phyloP scores from a whole-genome alignment of 148 eudicot genomes.

The Oxyria digyna region DNA sequence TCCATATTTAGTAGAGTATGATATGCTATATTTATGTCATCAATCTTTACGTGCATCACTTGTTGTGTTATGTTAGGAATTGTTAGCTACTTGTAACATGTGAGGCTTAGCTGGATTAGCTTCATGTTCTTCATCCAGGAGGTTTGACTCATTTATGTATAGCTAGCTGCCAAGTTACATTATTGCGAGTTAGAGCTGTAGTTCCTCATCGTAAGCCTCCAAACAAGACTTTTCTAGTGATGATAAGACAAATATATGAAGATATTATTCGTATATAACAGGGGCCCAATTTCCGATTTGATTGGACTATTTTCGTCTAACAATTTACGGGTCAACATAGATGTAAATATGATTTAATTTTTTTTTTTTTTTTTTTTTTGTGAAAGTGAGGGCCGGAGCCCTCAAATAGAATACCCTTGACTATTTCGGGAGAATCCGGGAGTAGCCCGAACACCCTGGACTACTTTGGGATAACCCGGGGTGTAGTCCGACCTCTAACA shows the following conservation, averaged over 20 bases:
- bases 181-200: not conserved
- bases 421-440: too few relatives aligned
- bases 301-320: not conserved
- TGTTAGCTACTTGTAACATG: too few relatives aligned
- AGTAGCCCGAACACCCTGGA: too few relatives aligned
- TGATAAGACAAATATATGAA: not conserved
- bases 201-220: not conserved
- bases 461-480: too few relatives aligned
- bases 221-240: not conserved
- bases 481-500: too few relatives aligned
- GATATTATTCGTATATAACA: not conserved
- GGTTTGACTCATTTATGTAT: not conserved
- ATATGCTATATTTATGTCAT: too few relatives aligned
- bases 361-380: too few relatives aligned
- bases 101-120: too few relatives aligned
- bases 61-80: not conserved
- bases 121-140: not conserved
- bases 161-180: not conserved
- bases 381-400: too few relatives aligned
- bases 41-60: not conserved
- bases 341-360: too few relatives aligned
- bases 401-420: too few relatives aligned
- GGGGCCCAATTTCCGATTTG: not conserved
- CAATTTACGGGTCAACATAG: not conserved
- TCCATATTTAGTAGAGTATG: too few relatives aligned